These are phyloP conservation scores for Neoboletus subvelutipes DNA, from an alignment of 768 basidiomycete genomes.

Conservation along the genomic window DNA sequence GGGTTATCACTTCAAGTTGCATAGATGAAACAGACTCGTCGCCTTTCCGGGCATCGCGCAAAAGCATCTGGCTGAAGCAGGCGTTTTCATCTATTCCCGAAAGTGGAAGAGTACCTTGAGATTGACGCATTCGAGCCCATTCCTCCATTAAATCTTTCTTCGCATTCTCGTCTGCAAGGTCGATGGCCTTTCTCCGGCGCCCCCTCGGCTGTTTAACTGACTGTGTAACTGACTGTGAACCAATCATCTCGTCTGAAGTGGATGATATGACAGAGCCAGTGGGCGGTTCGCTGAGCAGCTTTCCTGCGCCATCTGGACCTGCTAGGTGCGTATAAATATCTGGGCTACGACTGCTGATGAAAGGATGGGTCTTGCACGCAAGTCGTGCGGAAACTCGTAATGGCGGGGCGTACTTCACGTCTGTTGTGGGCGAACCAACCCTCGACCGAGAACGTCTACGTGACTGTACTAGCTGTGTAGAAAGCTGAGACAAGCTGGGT, in stretches of 20 bases:
- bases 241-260: neutral
- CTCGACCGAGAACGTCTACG: conserved; percentile 19
- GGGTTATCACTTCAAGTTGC: neutral
- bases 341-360: conserved; percentile 12
- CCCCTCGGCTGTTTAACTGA: conserved; percentile 14
- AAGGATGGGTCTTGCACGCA: conserved; percentile 19
- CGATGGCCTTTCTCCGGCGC: conserved; percentile 12
- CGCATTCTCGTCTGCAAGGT: conserved; percentile 20
- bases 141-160: conserved; percentile 30
- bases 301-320: conserved; percentile 14
- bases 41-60: neutral
- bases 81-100: conserved; percentile 8
- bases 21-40: neutral
- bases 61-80: neutral
- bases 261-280: conserved; percentile 2
- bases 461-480: conserved; percentile 5
- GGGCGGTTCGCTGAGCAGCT: conserved; percentile 9
- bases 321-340: conserved; percentile 33
- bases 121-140: conserved; percentile 33
- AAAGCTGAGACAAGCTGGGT: conserved; percentile 9
- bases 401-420: conserved; percentile 3
- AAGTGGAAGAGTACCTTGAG: conserved; percentile 23
- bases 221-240: conserved; percentile 6
- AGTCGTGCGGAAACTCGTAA: conserved; percentile 23
- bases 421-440: conserved; percentile 13